phyloP scores from a whole-genome alignment of 176 grass and related monocot genomes.

The Hordeum marinum region DNA sequence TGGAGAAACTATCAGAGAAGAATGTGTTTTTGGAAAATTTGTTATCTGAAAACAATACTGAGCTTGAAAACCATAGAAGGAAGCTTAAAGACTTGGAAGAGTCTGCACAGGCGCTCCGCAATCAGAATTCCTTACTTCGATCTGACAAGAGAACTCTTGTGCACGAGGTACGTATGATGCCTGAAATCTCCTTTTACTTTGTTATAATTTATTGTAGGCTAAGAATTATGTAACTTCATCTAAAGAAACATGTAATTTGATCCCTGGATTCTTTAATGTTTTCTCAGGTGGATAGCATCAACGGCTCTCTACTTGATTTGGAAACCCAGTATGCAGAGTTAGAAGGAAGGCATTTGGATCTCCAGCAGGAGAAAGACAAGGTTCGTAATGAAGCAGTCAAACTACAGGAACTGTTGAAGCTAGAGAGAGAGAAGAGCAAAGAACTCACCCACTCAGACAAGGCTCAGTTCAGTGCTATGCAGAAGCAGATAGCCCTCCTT shows the following conservation, averaged over 20 bases:
- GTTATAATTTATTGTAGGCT: neutral
- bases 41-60: constrained; percentile 53
- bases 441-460: constrained; percentile 42
- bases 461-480: constrained; percentile 36
- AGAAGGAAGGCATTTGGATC: constrained; percentile 56
- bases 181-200: constrained; percentile 11
- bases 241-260: neutral
- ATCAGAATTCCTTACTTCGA: constrained; percentile 63
- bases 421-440: constrained; percentile 54
- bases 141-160: constrained; percentile 65
- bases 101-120: constrained; percentile 45
- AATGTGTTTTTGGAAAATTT: constrained; percentile 83
- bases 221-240: constrained; percentile 11
- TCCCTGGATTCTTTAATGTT: constrained; percentile 17
- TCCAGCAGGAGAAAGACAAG: constrained; percentile 64
- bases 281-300: constrained; percentile 71
- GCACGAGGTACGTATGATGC: constrained; percentile 48
- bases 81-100: constrained; percentile 60
- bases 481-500: constrained; percentile 48
- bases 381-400: constrained; percentile 31
- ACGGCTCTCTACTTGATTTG: constrained; percentile 53
- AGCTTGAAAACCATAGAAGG: constrained; percentile 62
- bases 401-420: constrained; percentile 44
- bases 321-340: constrained; percentile 64
- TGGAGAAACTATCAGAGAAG: constrained; percentile 66